phyloP scores from a whole-genome alignment of 495 filamentous ascomycete species.

The Aspergillus nidulans region DNA sequence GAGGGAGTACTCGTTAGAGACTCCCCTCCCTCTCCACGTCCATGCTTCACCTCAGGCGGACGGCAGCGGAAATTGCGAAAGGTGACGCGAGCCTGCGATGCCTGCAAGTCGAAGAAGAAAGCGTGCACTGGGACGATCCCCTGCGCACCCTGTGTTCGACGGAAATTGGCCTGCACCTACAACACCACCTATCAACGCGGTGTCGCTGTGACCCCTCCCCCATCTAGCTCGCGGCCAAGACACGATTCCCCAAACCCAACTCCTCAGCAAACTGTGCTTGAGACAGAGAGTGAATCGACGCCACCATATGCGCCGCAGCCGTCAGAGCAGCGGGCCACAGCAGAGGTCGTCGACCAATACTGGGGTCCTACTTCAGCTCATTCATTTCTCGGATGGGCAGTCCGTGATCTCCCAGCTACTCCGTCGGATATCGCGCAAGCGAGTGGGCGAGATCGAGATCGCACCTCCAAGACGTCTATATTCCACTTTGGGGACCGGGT shows the following conservation, averaged over 20 bases:
- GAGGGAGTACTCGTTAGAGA: not conserved
- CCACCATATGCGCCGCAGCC: not conserved
- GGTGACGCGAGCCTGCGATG: conserved; percentile 26
- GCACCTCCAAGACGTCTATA: conserved; percentile 13
- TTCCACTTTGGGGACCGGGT: conserved; percentile 25
- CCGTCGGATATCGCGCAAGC: conserved; percentile 7
- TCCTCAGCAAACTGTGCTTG: not conserved
- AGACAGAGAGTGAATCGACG: not conserved
- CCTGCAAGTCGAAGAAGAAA: conserved; percentile 26
- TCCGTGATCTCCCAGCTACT: conserved; percentile 13
- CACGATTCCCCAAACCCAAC: not conserved
- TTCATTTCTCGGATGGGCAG: conserved; percentile 24
- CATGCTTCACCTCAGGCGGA: not conserved
- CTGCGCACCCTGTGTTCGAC: conserved; percentile 21
- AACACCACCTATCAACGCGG: conserved; percentile 24
- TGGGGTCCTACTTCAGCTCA: conserved; percentile 26
- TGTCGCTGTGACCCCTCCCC: conserved; percentile 19
- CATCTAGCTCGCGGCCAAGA: conserved; percentile 4
- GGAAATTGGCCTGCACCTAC: conserved; percentile 19
- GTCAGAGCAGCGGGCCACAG: not conserved
- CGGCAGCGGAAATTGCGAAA: conserved; percentile 20
- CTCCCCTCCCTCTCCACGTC: not conserved
- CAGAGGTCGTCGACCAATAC: conserved; percentile 20
- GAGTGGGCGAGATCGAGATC: not conserved
- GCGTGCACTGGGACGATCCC: conserved; percentile 26